Conservation (phyloP, 2,329 filamentous ascomycete genomes). For the Aspergillus pseudoglaucus region DNA sequence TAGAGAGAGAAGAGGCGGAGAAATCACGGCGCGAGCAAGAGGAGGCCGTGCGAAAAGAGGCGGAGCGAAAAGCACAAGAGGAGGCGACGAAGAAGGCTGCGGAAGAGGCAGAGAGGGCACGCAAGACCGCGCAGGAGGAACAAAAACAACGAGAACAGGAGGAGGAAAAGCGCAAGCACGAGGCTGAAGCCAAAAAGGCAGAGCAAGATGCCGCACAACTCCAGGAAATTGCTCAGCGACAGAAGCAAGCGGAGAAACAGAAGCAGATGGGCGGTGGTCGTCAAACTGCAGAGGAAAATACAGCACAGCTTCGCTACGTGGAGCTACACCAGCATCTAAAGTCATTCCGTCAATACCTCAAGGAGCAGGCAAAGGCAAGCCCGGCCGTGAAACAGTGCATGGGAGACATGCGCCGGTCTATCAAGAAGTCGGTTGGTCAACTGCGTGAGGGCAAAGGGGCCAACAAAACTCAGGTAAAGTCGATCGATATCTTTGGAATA, state of each 20-base stretch:
- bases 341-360: slow-evolving; percentile 48
- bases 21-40: slow-evolving; percentile 27
- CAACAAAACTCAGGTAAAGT: slow-evolving; percentile 53
- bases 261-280: slow-evolving; percentile 21
- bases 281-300: slow-evolving; percentile 32
- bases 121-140: slow-evolving; percentile 32
- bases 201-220: slow-evolving; percentile 23
- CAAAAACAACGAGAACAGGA: slow-evolving; percentile 28
- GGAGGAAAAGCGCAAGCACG: slow-evolving; percentile 27
- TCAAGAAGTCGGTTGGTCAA: slow-evolving; percentile 68
- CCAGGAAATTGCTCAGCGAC: slow-evolving; percentile 18
- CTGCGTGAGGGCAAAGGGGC: slow-evolving; percentile 55
- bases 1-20: slow-evolving; percentile 28
- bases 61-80: slow-evolving; percentile 40
- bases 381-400: slow-evolving; percentile 56
- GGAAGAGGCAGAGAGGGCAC: slow-evolving; percentile 28
- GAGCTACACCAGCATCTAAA: slow-evolving; percentile 64
- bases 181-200: slow-evolving; percentile 22
- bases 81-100: slow-evolving; percentile 27
- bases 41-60: slow-evolving; percentile 32
- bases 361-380: slow-evolving; percentile 51
- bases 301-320: slow-evolving; percentile 44
- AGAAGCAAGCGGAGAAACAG: slow-evolving; percentile 23
- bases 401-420: slow-evolving; percentile 64
- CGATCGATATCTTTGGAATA: not conserved